These are phyloP conservation scores for Daldinia caldariorum DNA, from an alignment of 495 filamentous ascomycete genomes.

Conservation along the genomic window DNA sequence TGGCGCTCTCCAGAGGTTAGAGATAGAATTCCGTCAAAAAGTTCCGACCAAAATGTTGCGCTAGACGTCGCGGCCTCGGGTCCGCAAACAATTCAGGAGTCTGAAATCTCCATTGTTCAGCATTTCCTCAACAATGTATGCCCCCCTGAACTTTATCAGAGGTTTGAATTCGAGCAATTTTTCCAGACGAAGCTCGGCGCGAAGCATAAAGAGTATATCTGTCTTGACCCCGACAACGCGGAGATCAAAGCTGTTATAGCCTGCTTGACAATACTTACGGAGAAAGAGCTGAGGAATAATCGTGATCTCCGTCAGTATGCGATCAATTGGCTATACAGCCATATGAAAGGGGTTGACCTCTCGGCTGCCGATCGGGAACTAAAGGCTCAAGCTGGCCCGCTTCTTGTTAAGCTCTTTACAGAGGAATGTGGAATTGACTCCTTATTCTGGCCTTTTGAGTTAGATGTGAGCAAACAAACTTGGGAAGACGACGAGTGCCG, in stretches of 20 bases:
- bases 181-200: constrained; percentile 49
- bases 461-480: constrained; percentile 41
- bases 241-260: constrained; percentile 47
- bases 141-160: constrained; percentile 46
- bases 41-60: constrained; percentile 8
- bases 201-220: constrained; percentile 42
- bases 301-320: constrained; percentile 47
- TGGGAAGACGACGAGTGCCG: constrained; percentile 40
- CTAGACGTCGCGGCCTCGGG: constrained; percentile 4
- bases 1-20: constrained; percentile 44
- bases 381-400: constrained; percentile 49
- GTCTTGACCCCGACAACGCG: constrained; percentile 43
- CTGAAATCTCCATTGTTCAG: constrained; percentile 50
- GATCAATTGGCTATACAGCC: constrained; percentile 48
- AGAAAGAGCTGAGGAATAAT: constrained; percentile 40
- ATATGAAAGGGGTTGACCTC: constrained; percentile 50
- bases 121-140: constrained; percentile 53
- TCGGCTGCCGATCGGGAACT: constrained; percentile 48
- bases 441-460: constrained; percentile 47
- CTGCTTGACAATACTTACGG: constrained; percentile 43
- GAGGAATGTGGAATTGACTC: constrained; percentile 48
- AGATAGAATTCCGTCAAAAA: constrained; percentile 34
- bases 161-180: constrained; percentile 53
- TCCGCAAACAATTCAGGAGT: constrained; percentile 48
- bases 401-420: constrained; percentile 49